These are phyloP conservation scores for Saccharomyces hybrid DNA, from an alignment of 1,139 yeast genomes.

Conservation along the genomic window DNA sequence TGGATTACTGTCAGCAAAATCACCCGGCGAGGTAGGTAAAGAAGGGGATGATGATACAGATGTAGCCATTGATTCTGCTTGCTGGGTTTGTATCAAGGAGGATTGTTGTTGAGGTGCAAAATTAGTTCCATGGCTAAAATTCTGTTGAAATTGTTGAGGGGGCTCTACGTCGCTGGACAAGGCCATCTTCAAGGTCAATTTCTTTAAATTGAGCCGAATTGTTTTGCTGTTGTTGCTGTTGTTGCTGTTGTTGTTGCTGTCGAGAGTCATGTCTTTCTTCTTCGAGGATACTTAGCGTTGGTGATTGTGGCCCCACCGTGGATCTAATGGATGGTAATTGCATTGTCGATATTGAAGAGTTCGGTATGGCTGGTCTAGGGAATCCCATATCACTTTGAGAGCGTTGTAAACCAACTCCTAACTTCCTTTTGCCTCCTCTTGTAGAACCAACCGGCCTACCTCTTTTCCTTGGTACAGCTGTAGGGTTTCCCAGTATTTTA, in stretches of 20 bases:
- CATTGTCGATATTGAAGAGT: constrained; percentile 18
- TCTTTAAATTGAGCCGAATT: constrained; percentile 23
- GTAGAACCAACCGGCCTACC: constrained; percentile 29
- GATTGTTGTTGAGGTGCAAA: constrained; percentile 5
- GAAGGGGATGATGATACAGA: constrained; percentile 30
- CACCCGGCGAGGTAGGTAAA: constrained; percentile 35
- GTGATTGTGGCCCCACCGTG: constrained; percentile 16
- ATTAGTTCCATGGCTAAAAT: constrained; percentile 1
- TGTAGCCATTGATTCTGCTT: constrained; percentile 12
- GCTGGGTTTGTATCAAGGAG: constrained; percentile 3
- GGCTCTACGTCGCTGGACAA: constrained; percentile 36
- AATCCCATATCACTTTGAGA: constrained; percentile 28
- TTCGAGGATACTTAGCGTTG: constrained; percentile 7
- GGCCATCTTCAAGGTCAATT: constrained; percentile 35
- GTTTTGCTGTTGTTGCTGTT: constrained; percentile 7
- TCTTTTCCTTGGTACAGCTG: constrained; percentile 23
- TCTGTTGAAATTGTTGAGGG: constrained; percentile 3
- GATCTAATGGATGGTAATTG: constrained; percentile 20
- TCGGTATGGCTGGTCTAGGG: constrained; percentile 23
- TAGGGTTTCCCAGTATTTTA: background rate
- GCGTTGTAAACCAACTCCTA: constrained; percentile 18
- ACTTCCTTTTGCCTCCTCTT: constrained; percentile 16
- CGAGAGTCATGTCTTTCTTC: constrained; percentile 8
- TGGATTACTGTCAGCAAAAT: constrained; percentile 28
- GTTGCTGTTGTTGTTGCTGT: constrained; percentile 11